A percentile compares a stretch with the other conserved stretches of the same genome.
These are phyloP conservation scores for Aspergillus pseudoviridinutans DNA, from an alignment of 2,329 filamentous ascomycete species.

Conservation along the genomic window DNA sequence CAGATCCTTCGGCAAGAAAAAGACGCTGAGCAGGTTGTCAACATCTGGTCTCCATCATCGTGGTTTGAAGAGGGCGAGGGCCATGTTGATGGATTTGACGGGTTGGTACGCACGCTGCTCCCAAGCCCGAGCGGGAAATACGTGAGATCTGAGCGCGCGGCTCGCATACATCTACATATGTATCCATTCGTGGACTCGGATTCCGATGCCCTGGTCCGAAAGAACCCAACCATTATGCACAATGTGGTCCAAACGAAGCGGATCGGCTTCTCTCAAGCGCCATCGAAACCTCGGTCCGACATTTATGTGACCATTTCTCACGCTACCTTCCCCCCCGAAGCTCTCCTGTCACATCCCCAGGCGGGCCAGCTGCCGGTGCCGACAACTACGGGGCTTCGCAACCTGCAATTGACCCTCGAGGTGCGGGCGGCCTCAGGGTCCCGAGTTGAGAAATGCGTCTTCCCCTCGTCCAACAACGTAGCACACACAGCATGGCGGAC, in stretches of 20 bases:
- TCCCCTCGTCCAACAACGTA: conserved; percentile 74
- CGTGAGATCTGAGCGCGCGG: conserved; percentile 67
- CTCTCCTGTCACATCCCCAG: conserved; percentile 64
- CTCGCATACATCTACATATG: conserved; percentile 74
- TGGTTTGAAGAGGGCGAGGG: conserved; percentile 56
- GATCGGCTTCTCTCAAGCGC: conserved; percentile 90
- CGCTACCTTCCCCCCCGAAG: conserved; percentile 68
- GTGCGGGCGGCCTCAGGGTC: conserved; percentile 75
- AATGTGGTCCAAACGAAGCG: conserved; percentile 76
- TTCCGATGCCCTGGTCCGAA: conserved; percentile 74
- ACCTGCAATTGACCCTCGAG: conserved; percentile 84
- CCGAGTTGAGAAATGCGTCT: conserved; percentile 83
- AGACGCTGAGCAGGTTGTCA: conserved; percentile 71
- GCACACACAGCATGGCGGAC: conserved; percentile 85
- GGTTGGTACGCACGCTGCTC: conserved; percentile 68
- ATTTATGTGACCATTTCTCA: conserved; percentile 87
- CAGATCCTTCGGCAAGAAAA: conserved; percentile 66
- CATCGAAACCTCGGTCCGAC: conserved; percentile 82
- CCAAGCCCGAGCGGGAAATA: conserved; percentile 70
- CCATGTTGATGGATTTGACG: conserved; percentile 65
- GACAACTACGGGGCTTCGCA: conserved; percentile 61
- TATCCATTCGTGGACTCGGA: conserved; percentile 74
- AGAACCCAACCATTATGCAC: conserved; percentile 82
- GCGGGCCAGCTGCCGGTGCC: conserved; percentile 75
- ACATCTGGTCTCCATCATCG: conserved; percentile 67